Conservation (phyloP, 2,329 filamentous ascomycete genomes). For the Phyllosticta citrichinensis region DNA sequence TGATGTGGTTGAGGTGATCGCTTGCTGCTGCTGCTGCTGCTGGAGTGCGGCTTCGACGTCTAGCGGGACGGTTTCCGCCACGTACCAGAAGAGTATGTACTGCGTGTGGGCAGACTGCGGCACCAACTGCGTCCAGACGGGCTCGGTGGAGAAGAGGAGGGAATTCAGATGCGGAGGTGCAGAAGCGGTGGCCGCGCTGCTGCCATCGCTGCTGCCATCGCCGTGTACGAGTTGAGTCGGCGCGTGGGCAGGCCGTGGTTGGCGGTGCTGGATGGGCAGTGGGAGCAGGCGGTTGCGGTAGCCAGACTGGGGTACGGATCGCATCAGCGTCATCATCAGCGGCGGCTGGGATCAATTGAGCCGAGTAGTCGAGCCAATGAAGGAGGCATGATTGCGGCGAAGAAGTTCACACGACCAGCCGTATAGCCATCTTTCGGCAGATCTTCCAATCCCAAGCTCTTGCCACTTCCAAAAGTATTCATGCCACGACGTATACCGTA, state of each 20-base stretch:
- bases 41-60: constrained; percentile 18
- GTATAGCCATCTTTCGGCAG: too few relatives aligned
- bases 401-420: too few relatives aligned
- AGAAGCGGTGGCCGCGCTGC: constrained; percentile 29
- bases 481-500: too few relatives aligned
- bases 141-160: constrained; percentile 29
- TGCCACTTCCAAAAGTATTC: too few relatives aligned
- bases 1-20: neutral
- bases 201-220: constrained; percentile 25
- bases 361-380: too few relatives aligned
- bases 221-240: constrained; percentile 12
- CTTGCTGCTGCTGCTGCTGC: neutral
- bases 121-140: constrained; percentile 37
- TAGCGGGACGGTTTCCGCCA: constrained; percentile 37
- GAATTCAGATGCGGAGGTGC: neutral
- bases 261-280: constrained; percentile 33
- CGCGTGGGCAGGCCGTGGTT: constrained; percentile 22
- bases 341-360: too few relatives aligned
- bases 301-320: constrained; percentile 25
- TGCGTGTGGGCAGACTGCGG: constrained; percentile 27
- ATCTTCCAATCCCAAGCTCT: too few relatives aligned
- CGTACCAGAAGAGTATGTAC: constrained; percentile 40
- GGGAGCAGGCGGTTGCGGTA: constrained; percentile 41
- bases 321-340: too few relatives aligned
- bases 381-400: too few relatives aligned